phyloP scores from a whole-genome alignment of 2,329 filamentous ascomycete species.

The Colletotrichum sublineola region DNA sequence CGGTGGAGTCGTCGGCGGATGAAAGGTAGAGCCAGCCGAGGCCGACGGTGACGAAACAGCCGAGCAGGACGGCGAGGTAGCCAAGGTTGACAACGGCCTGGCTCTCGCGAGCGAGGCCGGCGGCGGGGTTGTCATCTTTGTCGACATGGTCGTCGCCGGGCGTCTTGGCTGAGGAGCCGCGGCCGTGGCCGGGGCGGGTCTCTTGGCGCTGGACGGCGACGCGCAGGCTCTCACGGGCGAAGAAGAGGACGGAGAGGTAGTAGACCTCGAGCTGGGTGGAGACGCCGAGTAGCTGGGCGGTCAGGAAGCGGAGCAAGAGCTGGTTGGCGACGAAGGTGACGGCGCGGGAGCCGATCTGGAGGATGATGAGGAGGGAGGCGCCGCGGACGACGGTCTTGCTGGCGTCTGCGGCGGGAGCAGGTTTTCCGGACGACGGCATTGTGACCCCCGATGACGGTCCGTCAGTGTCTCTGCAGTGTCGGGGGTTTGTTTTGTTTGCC shows the following conservation, averaged over 20 bases:
- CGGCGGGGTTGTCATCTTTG: constrained; percentile 42
- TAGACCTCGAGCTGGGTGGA: constrained; percentile 94
- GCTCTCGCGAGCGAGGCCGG: constrained; percentile 56
- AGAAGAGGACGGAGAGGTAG: constrained; percentile 93
- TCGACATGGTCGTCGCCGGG: neutral
- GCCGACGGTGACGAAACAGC: constrained; percentile 71
- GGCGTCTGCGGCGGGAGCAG: constrained; percentile 18
- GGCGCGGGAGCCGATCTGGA: constrained; percentile 88
- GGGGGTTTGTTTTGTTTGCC: neutral
- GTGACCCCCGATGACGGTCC: neutral
- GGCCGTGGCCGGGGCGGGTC: constrained; percentile 5
- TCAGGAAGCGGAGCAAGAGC: constrained; percentile 87
- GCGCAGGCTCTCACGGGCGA: constrained; percentile 89
- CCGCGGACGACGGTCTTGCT: constrained; percentile 68
- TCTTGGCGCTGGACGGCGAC: constrained; percentile 88
- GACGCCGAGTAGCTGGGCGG: constrained; percentile 85
- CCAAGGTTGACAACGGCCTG: constrained; percentile 92
- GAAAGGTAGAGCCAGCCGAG: constrained; percentile 78
- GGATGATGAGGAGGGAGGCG: constrained; percentile 86
- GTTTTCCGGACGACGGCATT: constrained; percentile 19
- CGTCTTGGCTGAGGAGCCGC: no score
- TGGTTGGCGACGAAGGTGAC: constrained; percentile 95
- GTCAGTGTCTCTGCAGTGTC: neutral
- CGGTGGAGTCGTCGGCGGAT: constrained; percentile 60
- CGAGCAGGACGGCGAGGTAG: constrained; percentile 81